Base-by-base conservation (phyloP, 495 filamentous ascomycete genomes). In the Penicillium argentinense region DNA sequence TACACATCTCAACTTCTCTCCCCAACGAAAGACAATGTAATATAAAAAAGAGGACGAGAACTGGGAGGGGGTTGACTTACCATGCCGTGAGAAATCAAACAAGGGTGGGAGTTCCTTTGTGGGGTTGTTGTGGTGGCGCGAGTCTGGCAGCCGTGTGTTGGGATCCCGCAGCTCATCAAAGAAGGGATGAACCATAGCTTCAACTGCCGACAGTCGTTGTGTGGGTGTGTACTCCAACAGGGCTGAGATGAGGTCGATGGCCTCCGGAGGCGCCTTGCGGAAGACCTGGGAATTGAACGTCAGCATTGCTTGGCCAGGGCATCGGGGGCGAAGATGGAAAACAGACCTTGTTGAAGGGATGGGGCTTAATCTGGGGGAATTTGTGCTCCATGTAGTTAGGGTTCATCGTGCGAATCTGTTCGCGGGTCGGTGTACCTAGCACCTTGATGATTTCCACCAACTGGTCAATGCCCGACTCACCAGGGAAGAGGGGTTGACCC, bases 361-460 rank as follows among this genome's bases (percentile, higher is more conserved):
- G 93, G 28, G 93, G 93, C 75, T 99, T 99, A 78, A 99, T 99
- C 64, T 99, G 93, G 30, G 93, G 95, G 64, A 99, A 99, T 72
- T 97, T 97, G 72, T 99, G 93, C 71, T 97, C 93, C 93, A 99
- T 99, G 69, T 99, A 97, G 69, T 99, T 99, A 41, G 93, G 95
- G 65, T 99, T 99, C 95, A 99, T 99, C 37, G 93, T 99, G 43
- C 93, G 89, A 61, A 99, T 99, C 59, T 99, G 93, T 57, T 99
- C 93, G 16, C 93, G 79, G n/a, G 93, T 97, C 11, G 95, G 93
- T 12, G 93, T 99, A 17, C 93, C 93, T 45, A 99, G 78, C 43
- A 99, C 93, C 74, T 97, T 99, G 80, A 99, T 99, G 62, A 99
- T 97, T 69, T 99, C 93, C 17, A 99, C 93, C 25, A 97, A 79